Percentiles rank a stretch among this genome's conserved stretches.
Conservation (phyloP, 306 rosid species). For the Pyrus communis region DNA sequence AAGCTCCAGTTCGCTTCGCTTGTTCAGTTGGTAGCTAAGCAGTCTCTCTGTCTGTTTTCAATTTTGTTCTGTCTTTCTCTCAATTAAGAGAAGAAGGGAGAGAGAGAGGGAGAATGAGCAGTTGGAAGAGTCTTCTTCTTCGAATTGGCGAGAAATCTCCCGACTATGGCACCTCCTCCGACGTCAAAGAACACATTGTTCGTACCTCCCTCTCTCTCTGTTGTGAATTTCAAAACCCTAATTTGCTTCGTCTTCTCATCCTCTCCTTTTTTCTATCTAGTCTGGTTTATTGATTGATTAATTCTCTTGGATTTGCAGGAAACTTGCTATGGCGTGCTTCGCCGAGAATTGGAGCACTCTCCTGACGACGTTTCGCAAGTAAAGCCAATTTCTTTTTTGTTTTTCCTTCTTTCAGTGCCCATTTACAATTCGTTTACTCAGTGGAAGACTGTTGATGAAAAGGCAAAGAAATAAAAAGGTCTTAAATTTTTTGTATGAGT, state of each 20-base stretch:
- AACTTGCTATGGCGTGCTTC: conserved; percentile 68
- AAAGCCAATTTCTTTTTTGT: not conserved
- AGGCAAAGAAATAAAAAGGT: not conserved
- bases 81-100: not conserved
- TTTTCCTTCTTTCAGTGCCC: not conserved
- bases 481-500: not conserved
- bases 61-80: not conserved
- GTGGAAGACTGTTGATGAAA: not conserved
- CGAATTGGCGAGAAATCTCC: conserved; percentile 88
- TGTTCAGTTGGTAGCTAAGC: not conserved
- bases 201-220: conserved; percentile 11
- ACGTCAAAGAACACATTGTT: conserved; percentile 91
- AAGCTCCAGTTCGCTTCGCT: not conserved
- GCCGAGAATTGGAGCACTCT: conserved; percentile 80
- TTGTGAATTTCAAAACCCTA: not conserved
- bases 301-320: conserved; percentile 45
- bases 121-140: conserved; percentile 78
- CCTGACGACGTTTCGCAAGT: conserved; percentile 54
- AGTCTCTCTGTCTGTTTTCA: not conserved
- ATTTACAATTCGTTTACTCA: not conserved
- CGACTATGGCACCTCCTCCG: conserved; percentile 72
- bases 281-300: not conserved
- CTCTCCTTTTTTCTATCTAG: not conserved
- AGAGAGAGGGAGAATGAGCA: conserved; percentile 32
- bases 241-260: not conserved